These are phyloP conservation scores for Trichophyton verrucosum DNA, from an alignment of 2,329 filamentous ascomycete genomes.

Conservation along the genomic window DNA sequence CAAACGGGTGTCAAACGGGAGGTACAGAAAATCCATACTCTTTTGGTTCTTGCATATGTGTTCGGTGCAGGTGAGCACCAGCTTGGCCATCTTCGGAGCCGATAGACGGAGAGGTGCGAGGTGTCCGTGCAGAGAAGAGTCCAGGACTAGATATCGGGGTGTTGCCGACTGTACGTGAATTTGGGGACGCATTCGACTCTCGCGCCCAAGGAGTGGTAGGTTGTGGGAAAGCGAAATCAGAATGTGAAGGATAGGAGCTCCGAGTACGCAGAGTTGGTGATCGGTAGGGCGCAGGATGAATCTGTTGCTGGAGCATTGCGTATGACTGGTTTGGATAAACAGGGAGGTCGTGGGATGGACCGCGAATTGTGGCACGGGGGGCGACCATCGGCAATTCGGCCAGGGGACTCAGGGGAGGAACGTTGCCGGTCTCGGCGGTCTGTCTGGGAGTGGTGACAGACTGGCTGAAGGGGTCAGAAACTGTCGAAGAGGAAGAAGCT, in stretches of 20 bases:
- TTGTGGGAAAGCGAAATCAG: slow-evolving; percentile 19
- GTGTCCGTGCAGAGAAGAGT: slow-evolving; percentile 30
- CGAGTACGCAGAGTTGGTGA: slow-evolving; percentile 29
- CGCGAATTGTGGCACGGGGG: slow-evolving; percentile 12
- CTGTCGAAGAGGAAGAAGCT: slow-evolving; percentile 5
- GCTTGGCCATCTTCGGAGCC: slow-evolving; percentile 27
- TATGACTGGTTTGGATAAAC: slow-evolving; percentile 40
- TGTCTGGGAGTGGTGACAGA: neutral
- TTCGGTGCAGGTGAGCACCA: slow-evolving; percentile 53
- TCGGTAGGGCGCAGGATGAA: slow-evolving; percentile 29
- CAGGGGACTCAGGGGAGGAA: slow-evolving; percentile 12
- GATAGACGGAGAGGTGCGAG: slow-evolving; percentile 22
- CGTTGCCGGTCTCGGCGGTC: slow-evolving; percentile 8
- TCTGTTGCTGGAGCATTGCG: slow-evolving; percentile 33
- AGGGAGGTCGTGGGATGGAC: slow-evolving; percentile 25
- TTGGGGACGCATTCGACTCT: slow-evolving; percentile 18
- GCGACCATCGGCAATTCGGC: slow-evolving; percentile 13
- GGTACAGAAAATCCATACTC: slow-evolving; percentile 44
- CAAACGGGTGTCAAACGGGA: neutral
- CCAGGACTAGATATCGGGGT: slow-evolving; percentile 38
- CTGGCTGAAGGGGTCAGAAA: neutral
- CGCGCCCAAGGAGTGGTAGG: slow-evolving; percentile 14
- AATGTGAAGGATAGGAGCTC: slow-evolving; percentile 34
- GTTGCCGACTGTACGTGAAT: slow-evolving; percentile 32
- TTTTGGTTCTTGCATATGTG: slow-evolving; percentile 61